Evolutionary conservation across 768 basidiomycete species (phyloP), one percentile per base, ranked within the genome.

Genomic region (Lentinula edodes): DNA sequence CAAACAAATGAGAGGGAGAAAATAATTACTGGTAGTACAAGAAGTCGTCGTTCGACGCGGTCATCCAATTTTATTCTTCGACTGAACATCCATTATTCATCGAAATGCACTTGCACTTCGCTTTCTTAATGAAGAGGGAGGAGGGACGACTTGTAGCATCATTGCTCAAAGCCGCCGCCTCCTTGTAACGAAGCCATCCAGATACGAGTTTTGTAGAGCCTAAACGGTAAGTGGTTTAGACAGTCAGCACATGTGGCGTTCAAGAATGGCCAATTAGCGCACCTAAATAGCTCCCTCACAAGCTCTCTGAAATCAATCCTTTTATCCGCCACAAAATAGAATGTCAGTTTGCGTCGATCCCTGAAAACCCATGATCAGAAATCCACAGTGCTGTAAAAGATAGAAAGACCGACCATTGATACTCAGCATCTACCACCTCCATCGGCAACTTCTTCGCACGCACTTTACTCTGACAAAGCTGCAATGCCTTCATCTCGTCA

Each of bases 401-500:
- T 15, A 60, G 50, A 1, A 13, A 41, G 28, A 76, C 89, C 34
- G 61, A 95, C 95, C 95, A 98, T 71, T 99, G 96, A 77, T 95
- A 99, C 75, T 98, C 96, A 36, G 95, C 96, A 73, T 98, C 96
- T 53, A 97, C 88, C 62, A 99, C 95, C 74, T 98, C 93, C 96
- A 99, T 99, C 16, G 95, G 95, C 70, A 98, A 76, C 71, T 94
- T 94, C 77, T 95, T 91, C 72, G 94, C 93, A 58, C 88, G 80
- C 13, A 97, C 95, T 73, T 98, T 98, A 63, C 80, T 91, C 73
- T 93, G 87, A 67, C 95, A 97, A 59, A 98, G 77, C 68, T 91
- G 88, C 48, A 99, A 77, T 20, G 96, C 96, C 75, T 95, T 95
- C 61, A 86, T 75, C 74, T 99, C 96, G 73, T 99, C 96, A 68